phyloP scores from a whole-genome alignment of 179 eudicot species.

The Silene noctiflora region DNA sequence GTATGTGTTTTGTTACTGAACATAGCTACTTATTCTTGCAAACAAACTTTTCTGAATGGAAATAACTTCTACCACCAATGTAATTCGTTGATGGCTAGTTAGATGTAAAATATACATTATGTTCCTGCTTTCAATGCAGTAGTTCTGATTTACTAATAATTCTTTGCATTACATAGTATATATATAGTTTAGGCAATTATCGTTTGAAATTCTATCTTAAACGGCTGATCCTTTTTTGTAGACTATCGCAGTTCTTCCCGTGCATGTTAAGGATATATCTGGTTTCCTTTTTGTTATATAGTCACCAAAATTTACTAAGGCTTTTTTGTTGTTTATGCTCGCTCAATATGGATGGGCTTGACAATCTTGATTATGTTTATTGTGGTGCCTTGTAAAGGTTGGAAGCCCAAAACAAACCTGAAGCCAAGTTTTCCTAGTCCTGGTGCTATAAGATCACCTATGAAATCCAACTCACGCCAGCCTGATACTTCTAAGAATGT shows the following conservation, averaged over 20 bases:
- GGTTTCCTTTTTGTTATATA: neutral
- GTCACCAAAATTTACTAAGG: no score
- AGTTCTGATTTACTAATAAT: neutral
- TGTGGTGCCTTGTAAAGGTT: conserved; percentile 61
- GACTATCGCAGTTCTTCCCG: no score
- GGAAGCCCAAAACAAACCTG: conserved; percentile 82
- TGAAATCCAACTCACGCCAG: conserved; percentile 45
- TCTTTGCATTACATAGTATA: no score
- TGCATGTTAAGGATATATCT: no score
- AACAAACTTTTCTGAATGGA: no score
- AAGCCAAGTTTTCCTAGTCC: conserved; percentile 43
- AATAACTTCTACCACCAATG: neutral
- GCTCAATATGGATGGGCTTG: neutral
- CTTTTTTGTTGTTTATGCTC: neutral
- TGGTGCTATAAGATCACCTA: conserved; percentile 65
- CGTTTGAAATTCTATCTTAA: no score
- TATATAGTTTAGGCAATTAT: no score
- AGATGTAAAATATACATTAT: no score
- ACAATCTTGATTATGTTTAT: conserved; percentile 11
- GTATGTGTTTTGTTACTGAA: neutral
- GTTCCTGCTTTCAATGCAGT: neutral
- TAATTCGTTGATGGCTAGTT: neutral
- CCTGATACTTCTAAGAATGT: conserved; percentile 34
- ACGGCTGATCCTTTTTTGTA: no score
- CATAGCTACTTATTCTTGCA: neutral